phyloP scores from a whole-genome alignment of 768 basidiomycete species.

The Austroboletus eburneus region DNA sequence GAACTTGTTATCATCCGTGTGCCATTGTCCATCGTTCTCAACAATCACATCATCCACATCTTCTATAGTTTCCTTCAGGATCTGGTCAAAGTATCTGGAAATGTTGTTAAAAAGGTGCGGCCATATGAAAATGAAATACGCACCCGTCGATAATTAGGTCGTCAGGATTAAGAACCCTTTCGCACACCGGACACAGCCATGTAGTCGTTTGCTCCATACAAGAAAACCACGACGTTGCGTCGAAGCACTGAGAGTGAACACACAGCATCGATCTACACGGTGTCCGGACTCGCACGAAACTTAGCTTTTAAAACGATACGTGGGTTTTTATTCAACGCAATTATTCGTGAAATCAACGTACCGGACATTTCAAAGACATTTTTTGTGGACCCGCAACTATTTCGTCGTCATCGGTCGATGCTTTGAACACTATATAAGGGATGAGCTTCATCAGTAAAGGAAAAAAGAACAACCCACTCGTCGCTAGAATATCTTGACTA shows the following conservation, averaged over 20 bases:
- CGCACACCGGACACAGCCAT: constrained; percentile 93
- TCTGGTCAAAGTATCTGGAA: constrained; percentile 82
- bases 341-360: constrained; percentile 38
- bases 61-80: constrained; percentile 73
- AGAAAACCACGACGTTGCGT: constrained; percentile 89
- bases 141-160: constrained; percentile 93
- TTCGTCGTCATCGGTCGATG: constrained; percentile 75
- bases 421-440: constrained; percentile 48
- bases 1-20: constrained; percentile 82
- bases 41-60: constrained; percentile 88
- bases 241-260: constrained; percentile 92
- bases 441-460: background rate
- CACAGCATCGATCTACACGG: constrained; percentile 88
- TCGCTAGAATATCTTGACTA: constrained; percentile 57
- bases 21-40: constrained; percentile 95
- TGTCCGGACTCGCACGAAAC: constrained; percentile 76
- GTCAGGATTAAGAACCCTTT: constrained; percentile 66
- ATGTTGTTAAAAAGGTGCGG: too few species aligned
- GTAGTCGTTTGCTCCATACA: constrained; percentile 97
- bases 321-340: background rate
- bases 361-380: constrained; percentile 92
- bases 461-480: constrained; percentile 47
- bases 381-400: constrained; percentile 87
- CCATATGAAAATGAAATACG: too few species aligned
- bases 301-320: constrained; percentile 49